These are phyloP conservation scores for Microbotryomycetes sp. DNA, from an alignment of 1,284 basidiomycete species.

Conservation along the genomic window DNA sequence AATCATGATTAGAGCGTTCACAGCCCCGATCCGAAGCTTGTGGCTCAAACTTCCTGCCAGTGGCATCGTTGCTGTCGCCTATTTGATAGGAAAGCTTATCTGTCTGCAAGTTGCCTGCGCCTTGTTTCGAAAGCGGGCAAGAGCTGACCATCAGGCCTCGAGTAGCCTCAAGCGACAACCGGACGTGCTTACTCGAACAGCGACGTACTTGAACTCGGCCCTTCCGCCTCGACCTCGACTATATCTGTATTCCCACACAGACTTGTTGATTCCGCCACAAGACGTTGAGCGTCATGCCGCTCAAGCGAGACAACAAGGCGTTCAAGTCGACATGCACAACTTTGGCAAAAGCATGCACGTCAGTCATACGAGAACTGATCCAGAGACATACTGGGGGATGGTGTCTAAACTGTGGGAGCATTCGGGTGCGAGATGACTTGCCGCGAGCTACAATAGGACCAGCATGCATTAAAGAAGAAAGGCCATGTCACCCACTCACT, in stretches of 20 bases:
- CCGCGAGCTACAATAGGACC: too few relatives aligned
- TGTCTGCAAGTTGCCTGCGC: constrained; percentile 5
- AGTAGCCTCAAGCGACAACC: background rate
- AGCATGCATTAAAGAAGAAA: too few relatives aligned
- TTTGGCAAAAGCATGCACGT: constrained; percentile 24
- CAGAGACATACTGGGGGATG: constrained; percentile 18
- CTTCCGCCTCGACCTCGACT: constrained; percentile 18
- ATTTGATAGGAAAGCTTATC: constrained; percentile 1
- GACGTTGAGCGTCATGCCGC: constrained; percentile 21
- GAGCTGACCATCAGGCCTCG: too few relatives aligned
- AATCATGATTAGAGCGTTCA: constrained; percentile 18
- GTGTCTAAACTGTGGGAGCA: constrained; percentile 15
- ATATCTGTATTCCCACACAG: constrained; percentile 22
- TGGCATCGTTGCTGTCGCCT: constrained; percentile 6
- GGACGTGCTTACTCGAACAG: constrained; percentile 4
- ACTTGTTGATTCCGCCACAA: constrained; percentile 14
- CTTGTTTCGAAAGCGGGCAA: too few relatives aligned
- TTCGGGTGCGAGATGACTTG: background rate
- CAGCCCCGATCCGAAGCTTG: constrained; percentile 10
- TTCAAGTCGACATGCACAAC: constrained; percentile 5
- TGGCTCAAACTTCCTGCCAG: constrained; percentile 6
- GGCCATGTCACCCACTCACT: too few relatives aligned
- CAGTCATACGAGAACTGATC: constrained; percentile 16
- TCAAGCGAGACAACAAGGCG: background rate
- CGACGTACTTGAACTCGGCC: constrained; percentile 9